These are phyloP conservation scores for Stemphylium lycopersici DNA, from an alignment of 2,329 filamentous ascomycete genomes.

Conservation along the genomic window DNA sequence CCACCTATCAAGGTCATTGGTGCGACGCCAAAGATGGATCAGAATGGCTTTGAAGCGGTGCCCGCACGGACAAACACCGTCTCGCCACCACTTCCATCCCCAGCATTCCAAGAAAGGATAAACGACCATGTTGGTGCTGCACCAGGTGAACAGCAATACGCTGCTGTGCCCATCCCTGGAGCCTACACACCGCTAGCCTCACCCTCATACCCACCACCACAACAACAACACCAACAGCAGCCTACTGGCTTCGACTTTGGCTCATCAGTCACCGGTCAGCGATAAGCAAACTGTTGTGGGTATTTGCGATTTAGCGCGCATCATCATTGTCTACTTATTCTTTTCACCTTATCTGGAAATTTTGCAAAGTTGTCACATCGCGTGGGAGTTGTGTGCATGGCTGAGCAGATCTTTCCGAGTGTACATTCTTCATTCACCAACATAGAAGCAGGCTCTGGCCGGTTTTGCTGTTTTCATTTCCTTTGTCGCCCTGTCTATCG, in stretches of 20 bases:
- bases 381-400: neutral
- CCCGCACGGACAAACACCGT: slow-evolving; percentile 44
- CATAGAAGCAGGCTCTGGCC: neutral
- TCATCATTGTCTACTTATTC: slow-evolving; percentile 17
- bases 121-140: slow-evolving; percentile 72
- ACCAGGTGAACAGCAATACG: slow-evolving; percentile 83
- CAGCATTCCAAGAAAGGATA: slow-evolving; percentile 53
- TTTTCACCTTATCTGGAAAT: slow-evolving; percentile 19
- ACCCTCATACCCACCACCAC: slow-evolving; percentile 49
- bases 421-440: neutral
- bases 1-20: slow-evolving; percentile 79
- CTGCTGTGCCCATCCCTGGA: slow-evolving; percentile 84
- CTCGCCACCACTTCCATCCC: slow-evolving; percentile 43
- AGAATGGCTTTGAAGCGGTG: slow-evolving; percentile 64
- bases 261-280: slow-evolving; percentile 32
- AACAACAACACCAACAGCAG: slow-evolving; percentile 19
- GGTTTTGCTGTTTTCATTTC: neutral
- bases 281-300: slow-evolving; percentile 15
- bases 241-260: slow-evolving; percentile 49
- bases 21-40: slow-evolving; percentile 73
- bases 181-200: slow-evolving; percentile 67
- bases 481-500: neutral
- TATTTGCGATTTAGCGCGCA: slow-evolving; percentile 17
- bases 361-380: neutral
- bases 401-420: neutral